Percentiles rank a stretch among this genome's conserved stretches.
These are phyloP conservation scores for Saccharomyces hybrid DNA, from an alignment of 1,139 yeast genomes.

Conservation along the genomic window DNA sequence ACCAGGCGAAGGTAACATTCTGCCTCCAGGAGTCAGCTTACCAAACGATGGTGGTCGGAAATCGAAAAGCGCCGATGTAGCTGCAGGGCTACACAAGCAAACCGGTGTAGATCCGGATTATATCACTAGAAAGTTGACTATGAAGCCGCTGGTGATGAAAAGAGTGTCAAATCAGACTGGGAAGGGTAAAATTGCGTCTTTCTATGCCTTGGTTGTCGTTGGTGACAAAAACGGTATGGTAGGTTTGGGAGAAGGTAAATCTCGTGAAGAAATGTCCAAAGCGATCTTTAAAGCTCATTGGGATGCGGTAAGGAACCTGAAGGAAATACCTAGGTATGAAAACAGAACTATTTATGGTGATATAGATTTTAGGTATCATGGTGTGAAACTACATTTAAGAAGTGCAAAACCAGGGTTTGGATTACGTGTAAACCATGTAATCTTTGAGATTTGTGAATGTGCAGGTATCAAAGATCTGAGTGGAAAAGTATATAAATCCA, in stretches of 20 bases:
- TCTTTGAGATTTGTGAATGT: slow-evolving; percentile 86
- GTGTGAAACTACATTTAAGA: slow-evolving; percentile 71
- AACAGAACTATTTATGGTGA: slow-evolving; percentile 86
- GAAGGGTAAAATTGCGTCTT: slow-evolving; percentile 83
- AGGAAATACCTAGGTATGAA: slow-evolving; percentile 78
- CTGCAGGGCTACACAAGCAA: slow-evolving; percentile 53
- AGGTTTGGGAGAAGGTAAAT: slow-evolving; percentile 94
- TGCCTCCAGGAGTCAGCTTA: slow-evolving; percentile 35
- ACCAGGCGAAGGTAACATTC: slow-evolving; percentile 25
- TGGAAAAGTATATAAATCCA: slow-evolving; percentile 84
- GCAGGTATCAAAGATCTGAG: slow-evolving; percentile 92
- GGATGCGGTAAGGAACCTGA: slow-evolving; percentile 85
- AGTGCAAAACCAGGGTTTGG: slow-evolving; percentile 95
- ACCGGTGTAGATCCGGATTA: slow-evolving; percentile 70
- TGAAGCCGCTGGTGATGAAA: slow-evolving; percentile 64
- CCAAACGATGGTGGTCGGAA: slow-evolving; percentile 17
- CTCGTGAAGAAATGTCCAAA: slow-evolving; percentile 64
- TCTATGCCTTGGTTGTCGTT: slow-evolving; percentile 79
- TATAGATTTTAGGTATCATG: slow-evolving; percentile 76
- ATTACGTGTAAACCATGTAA: slow-evolving; percentile 81
- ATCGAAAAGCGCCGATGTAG: slow-evolving; percentile 33
- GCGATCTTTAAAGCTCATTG: slow-evolving; percentile 86
- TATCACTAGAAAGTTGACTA: slow-evolving; percentile 49
- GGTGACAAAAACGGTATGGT: slow-evolving; percentile 93
- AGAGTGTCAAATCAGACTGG: slow-evolving; percentile 88